phyloP scores from a whole-genome alignment of 148 eudicot species.

The Linanthus parryae region DNA sequence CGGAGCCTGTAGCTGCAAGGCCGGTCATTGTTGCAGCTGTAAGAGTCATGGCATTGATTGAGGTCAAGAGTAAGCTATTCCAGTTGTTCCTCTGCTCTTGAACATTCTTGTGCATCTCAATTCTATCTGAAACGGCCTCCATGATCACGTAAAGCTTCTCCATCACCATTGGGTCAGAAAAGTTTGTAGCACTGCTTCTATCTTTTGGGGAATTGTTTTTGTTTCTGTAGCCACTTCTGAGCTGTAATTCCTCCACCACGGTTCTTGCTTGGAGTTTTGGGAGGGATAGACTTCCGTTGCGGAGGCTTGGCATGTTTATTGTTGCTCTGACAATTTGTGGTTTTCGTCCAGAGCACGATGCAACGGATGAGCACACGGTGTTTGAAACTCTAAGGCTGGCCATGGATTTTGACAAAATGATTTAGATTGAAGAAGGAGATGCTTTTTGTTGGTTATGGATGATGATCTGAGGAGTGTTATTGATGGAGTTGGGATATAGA shows the following conservation, averaged over 20 bases:
- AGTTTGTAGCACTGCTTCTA: not conserved
- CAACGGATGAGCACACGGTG: no score
- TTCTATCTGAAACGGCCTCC: conserved; percentile 48
- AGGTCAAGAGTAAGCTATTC: conserved; percentile 46
- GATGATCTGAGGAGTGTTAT: no score
- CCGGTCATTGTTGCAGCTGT: conserved; percentile 16
- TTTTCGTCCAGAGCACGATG: no score
- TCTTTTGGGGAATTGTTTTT: not conserved
- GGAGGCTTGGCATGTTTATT: not conserved
- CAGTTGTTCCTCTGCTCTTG: conserved; percentile 50
- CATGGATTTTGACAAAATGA: no score
- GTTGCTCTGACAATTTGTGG: not conserved
- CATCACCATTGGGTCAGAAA: conserved; percentile 10
- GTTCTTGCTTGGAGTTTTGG: not conserved
- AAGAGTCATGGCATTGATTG: conserved; percentile 3
- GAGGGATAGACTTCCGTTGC: not conserved
- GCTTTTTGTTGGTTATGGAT: no score
- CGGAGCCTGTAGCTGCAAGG: conserved; percentile 3
- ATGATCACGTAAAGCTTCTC: conserved; percentile 42
- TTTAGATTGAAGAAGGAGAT: no score
- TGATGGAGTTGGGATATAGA: no score
- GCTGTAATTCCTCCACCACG: not conserved
- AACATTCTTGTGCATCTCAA: conserved; percentile 63
- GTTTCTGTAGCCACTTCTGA: not conserved
- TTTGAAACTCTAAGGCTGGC: no score